Conservation (phyloP, 805 yeast genomes). For the Blastobotrys terrestris region DNA sequence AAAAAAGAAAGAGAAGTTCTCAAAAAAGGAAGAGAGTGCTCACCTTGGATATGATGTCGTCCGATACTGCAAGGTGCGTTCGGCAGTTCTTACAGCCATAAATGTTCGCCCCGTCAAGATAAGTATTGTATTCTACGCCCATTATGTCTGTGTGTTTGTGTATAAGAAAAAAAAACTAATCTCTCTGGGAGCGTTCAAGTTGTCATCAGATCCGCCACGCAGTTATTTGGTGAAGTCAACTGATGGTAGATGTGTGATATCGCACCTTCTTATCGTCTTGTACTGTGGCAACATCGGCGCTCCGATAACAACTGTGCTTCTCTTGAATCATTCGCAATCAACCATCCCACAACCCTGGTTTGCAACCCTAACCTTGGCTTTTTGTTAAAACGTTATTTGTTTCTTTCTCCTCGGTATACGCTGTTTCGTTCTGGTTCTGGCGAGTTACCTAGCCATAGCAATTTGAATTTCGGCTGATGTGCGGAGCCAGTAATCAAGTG, state of each 20-base stretch:
- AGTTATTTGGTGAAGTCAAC: background rate
- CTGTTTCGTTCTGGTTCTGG: too few relatives aligned
- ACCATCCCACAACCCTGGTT: background rate
- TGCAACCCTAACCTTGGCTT: background rate
- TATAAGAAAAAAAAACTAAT: background rate
- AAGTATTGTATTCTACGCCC: slow-evolving; percentile 45
- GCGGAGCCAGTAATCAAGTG: too few relatives aligned
- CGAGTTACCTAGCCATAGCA: too few relatives aligned
- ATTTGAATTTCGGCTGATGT: too few relatives aligned
- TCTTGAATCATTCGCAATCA: background rate
- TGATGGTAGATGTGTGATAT: background rate
- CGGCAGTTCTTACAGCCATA: slow-evolving; percentile 38
- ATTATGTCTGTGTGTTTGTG: slow-evolving; percentile 21
- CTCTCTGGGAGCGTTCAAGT: background rate
- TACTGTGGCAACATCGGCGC: background rate
- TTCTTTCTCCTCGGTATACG: too few relatives aligned
- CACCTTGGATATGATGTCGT: slow-evolving; percentile 36
- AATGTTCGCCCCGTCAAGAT: slow-evolving; percentile 30
- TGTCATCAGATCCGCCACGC: background rate
- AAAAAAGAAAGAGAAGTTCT: background rate
- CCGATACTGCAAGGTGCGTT: slow-evolving; percentile 37
- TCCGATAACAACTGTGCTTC: background rate
- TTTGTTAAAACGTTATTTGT: background rate
- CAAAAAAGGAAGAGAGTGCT: background rate
- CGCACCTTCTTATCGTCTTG: background rate